Conservation (phyloP, 2,329 filamentous ascomycete species). For the Pseudogymnoascus sp. region DNA sequence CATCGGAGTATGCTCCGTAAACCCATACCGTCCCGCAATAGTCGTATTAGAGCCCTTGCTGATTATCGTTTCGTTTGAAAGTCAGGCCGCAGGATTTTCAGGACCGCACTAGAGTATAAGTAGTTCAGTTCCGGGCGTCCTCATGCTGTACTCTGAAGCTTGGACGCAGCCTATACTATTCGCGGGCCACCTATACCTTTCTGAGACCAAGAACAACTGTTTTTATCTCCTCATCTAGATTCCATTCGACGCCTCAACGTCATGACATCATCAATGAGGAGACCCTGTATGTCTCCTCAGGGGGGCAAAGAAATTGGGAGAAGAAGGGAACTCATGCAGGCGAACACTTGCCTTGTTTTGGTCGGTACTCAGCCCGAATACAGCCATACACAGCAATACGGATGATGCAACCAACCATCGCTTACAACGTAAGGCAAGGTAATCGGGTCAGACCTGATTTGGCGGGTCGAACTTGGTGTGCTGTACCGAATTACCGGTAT, state of each 20-base stretch:
- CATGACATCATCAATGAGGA: not conserved
- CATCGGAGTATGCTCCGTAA: not conserved
- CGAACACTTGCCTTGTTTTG: constrained; percentile 7
- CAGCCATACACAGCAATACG: not conserved
- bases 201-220: not conserved
- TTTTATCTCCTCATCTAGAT: not conserved
- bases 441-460: constrained; percentile 4
- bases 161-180: not conserved
- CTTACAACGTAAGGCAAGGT: constrained; percentile 5
- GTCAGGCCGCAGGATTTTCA: constrained; percentile 8
- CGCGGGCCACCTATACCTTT: constrained; percentile 1
- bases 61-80: not conserved
- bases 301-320: not conserved
- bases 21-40: constrained; percentile 3
- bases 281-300: not conserved
- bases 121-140: not conserved
- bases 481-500: constrained; percentile 11
- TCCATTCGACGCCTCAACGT: not conserved
- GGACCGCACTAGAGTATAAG: constrained; percentile 3
- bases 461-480: constrained; percentile 4
- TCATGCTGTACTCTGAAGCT: not conserved
- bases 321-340: not conserved
- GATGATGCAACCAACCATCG: constrained; percentile 6
- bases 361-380: not conserved
- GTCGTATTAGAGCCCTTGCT: not conserved